Evolutionary conservation across 83 land plant genomes (phyloP).

Genomic region (Thuja plicata): DNA sequence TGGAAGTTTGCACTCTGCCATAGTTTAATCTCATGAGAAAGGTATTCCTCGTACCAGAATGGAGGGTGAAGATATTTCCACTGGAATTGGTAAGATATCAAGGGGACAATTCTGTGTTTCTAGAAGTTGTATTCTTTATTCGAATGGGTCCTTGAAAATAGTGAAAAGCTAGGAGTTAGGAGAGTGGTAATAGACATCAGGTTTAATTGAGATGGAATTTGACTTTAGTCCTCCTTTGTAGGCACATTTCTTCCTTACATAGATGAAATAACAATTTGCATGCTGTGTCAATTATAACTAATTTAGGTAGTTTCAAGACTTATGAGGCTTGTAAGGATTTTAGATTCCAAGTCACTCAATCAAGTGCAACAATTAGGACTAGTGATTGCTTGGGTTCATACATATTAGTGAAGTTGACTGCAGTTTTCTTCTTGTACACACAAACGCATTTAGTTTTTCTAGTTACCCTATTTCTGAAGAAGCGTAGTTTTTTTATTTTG

Average conservation of each 20-base stretch:
- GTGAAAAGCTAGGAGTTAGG: not conserved
- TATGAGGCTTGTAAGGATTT: not conserved
- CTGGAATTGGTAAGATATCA: too few relatives aligned
- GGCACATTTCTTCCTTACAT: not conserved
- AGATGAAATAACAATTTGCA: not conserved
- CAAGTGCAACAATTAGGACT: not conserved
- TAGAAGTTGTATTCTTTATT: too few relatives aligned
- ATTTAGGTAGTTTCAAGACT: not conserved
- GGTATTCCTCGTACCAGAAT: not conserved
- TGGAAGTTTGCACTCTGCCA: not conserved
- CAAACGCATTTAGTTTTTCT: not conserved
- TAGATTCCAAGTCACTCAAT: not conserved
- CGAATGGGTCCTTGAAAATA: not conserved
- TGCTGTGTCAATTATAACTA: not conserved
- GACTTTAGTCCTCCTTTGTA: not conserved
- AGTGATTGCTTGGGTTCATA: not conserved
- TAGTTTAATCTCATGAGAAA: not conserved
- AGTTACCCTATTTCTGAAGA: not conserved
- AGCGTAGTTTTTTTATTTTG: not conserved
- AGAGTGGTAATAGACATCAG: not conserved
- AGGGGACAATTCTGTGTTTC: not conserved
- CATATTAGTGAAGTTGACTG: not conserved
- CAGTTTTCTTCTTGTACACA: not conserved
- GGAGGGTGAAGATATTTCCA: not conserved
- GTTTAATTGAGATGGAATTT: not conserved